Conservation (phyloP, 2,329 filamentous ascomycete species). For the Biscogniauxia sp. region DNA sequence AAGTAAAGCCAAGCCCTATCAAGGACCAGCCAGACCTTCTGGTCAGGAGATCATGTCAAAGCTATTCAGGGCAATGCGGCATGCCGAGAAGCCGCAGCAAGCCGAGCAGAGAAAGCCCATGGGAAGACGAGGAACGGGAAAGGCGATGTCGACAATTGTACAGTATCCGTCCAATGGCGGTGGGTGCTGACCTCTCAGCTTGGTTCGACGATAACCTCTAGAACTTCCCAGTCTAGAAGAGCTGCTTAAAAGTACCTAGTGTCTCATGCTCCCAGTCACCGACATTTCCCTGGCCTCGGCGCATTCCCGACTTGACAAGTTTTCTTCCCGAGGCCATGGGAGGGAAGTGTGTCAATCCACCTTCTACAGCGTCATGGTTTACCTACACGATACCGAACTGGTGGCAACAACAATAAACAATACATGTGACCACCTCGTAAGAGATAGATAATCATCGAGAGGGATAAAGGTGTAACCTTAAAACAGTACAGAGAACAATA, state of each 20-base stretch:
- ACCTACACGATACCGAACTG: no score
- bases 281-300: not conserved
- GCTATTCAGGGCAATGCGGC: constrained; percentile 1
- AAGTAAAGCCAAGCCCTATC: constrained; percentile 3
- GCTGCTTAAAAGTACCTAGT: not conserved
- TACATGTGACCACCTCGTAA: not conserved
- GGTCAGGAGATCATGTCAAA: constrained; percentile 20
- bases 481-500: not conserved
- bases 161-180: not conserved
- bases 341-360: no score
- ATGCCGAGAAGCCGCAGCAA: constrained; percentile 15
- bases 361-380: no score
- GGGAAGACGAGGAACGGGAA: constrained; percentile 1
- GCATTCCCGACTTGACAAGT: not conserved
- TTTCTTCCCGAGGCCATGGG: not conserved
- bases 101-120: constrained; percentile 5
- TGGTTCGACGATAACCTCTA: not conserved
- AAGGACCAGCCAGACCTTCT: constrained; percentile 5
- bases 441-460: not conserved
- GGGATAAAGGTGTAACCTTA: not conserved
- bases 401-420: not conserved
- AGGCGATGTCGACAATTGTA: not conserved
- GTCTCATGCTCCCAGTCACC: constrained; percentile 1
- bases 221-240: not conserved
- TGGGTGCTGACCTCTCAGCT: not conserved